phyloP scores from a whole-genome alignment of 805 yeast species.

The Metschnikowia vanudenii region DNA sequence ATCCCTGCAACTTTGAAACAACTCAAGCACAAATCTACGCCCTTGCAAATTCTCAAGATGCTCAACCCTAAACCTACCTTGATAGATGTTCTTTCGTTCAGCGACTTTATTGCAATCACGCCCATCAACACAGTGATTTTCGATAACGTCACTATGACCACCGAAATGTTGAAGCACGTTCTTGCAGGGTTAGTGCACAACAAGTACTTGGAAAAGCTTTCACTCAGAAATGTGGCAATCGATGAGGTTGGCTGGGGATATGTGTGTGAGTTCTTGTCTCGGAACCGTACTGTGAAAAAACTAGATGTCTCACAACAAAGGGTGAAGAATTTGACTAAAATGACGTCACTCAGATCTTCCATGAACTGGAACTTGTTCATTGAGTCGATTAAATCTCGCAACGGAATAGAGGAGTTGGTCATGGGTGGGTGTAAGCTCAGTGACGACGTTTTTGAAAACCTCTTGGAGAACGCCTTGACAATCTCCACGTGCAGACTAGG shows the following conservation, averaged over 20 bases:
- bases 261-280: conserved; percentile 48
- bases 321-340: conserved; percentile 45
- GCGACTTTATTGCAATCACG: conserved; percentile 56
- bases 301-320: conserved; percentile 58
- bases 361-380: conserved; percentile 56
- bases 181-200: conserved; percentile 47
- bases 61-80: conserved; percentile 59
- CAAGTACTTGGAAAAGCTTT: conserved; percentile 47
- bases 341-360: conserved; percentile 37
- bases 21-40: conserved; percentile 48
- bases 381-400: conserved; percentile 40
- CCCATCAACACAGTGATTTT: conserved; percentile 55
- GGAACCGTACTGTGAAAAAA: conserved; percentile 44
- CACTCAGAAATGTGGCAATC: conserved; percentile 55
- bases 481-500: conserved; percentile 51
- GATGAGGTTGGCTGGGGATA: conserved; percentile 51
- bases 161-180: conserved; percentile 52
- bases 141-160: conserved; percentile 55
- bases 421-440: conserved; percentile 54
- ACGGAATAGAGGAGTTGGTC: conserved; percentile 58
- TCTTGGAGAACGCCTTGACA: conserved; percentile 42
- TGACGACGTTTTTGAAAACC: conserved; percentile 39
- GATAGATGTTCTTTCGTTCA: conserved; percentile 55
- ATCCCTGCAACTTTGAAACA: conserved; percentile 54
- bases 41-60: conserved; percentile 53